A percentile compares a stretch with the other conserved stretches of the same genome.
phyloP scores from a whole-genome alignment of 768 basidiomycete genomes.

The Mycena belliarum region DNA sequence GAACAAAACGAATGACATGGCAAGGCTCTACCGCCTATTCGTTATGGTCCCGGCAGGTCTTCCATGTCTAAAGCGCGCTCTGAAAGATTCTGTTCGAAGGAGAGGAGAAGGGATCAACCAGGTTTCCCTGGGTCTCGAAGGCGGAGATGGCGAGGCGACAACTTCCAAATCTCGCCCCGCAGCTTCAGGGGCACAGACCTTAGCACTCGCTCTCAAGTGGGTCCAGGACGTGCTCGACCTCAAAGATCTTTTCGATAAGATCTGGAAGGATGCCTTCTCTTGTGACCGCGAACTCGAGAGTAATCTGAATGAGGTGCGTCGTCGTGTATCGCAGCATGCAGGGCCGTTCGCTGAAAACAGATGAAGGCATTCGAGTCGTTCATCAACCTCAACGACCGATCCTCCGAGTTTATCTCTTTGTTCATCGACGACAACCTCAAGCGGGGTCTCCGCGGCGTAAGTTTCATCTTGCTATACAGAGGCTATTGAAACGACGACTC shows the following conservation, averaged over 20 bases:
- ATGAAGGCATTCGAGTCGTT: constrained; percentile 88
- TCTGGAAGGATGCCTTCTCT: constrained; percentile 73
- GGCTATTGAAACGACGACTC: constrained; percentile 5
- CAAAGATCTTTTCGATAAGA: constrained; percentile 85
- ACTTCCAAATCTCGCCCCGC: constrained; percentile 42
- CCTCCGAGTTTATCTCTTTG: constrained; percentile 92
- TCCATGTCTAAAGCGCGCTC: constrained; percentile 57
- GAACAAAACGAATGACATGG: constrained; percentile 74
- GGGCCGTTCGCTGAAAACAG: not conserved
- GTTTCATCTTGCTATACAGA: constrained; percentile 28
- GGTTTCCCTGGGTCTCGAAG: constrained; percentile 44
- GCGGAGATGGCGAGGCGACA: constrained; percentile 35
- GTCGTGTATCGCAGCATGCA: constrained; percentile 1
- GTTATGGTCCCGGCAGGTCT: constrained; percentile 67
- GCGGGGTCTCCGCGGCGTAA: constrained; percentile 90
- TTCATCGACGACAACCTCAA: constrained; percentile 97
- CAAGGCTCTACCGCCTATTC: constrained; percentile 78
- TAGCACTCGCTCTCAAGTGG: constrained; percentile 80
- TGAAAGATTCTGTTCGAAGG: constrained; percentile 71
- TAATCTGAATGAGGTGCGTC: constrained; percentile 74
- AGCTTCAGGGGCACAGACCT: constrained; percentile 45
- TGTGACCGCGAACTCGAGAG: constrained; percentile 78
- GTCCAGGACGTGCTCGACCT: constrained; percentile 88
- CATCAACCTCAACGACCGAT: constrained; percentile 83
- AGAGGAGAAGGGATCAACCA: constrained; percentile 84